Percentiles rank a stretch among this genome's conserved stretches.
phyloP scores from a whole-genome alignment of 192 early-diverging fungal species.

The Coemansia guatemalensis region DNA sequence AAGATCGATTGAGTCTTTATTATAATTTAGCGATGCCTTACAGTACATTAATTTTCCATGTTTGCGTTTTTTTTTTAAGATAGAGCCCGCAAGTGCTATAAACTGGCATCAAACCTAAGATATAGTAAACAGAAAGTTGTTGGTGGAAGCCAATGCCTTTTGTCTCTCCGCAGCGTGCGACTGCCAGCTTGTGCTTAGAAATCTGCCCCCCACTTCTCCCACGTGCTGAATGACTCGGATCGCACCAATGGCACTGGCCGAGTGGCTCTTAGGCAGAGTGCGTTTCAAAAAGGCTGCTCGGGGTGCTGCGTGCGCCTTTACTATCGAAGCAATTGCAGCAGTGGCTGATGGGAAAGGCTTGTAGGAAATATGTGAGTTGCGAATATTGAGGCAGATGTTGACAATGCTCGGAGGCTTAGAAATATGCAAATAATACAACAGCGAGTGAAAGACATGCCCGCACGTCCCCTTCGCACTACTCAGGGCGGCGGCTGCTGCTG shows the following conservation, averaged over 20 bases:
- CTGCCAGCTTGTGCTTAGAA: neutral
- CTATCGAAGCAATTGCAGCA: neutral
- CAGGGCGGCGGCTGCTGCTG: neutral
- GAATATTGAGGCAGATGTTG: neutral
- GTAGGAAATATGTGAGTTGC: neutral
- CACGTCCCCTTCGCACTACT: neutral
- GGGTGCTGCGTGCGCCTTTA: neutral
- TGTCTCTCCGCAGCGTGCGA: neutral
- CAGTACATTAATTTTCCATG: no score
- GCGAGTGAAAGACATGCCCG: neutral
- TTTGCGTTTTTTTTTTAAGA: conserved; percentile 1
- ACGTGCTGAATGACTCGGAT: neutral
- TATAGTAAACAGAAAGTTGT: neutral
- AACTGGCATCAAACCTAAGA: neutral
- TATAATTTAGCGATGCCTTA: no score
- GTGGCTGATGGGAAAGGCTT: neutral
- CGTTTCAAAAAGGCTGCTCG: neutral
- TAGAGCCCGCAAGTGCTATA: neutral
- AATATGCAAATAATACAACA: neutral
- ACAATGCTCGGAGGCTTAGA: neutral
- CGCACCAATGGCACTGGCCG: neutral
- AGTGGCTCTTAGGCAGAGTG: neutral
- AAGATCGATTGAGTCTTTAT: conserved; percentile 27
- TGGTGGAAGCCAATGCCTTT: neutral
- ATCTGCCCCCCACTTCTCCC: no score